These are phyloP conservation scores for Athelia sp. DNA, from an alignment of 1,284 basidiomycete species.

Conservation along the genomic window DNA sequence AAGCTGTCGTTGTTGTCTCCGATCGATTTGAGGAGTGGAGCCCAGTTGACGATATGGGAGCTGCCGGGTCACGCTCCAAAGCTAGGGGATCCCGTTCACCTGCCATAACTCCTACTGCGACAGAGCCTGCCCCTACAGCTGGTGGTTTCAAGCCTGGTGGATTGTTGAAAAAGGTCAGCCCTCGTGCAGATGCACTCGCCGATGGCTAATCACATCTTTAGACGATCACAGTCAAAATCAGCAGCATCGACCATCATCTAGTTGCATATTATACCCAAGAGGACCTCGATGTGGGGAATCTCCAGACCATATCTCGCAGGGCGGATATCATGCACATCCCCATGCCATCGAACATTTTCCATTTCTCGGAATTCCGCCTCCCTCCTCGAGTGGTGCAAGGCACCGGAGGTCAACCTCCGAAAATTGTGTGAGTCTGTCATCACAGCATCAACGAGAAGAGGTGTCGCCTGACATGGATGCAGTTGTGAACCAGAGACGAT, in stretches of 20 bases:
- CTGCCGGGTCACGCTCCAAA: background rate
- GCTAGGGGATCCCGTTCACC: background rate
- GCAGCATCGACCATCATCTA: slow-evolving; percentile 72
- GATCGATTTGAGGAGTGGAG: background rate
- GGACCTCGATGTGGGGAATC: slow-evolving; percentile 60
- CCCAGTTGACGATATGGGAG: background rate
- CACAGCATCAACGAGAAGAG: too few species aligned
- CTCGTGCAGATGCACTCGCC: slow-evolving; percentile 3
- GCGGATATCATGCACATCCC: background rate
- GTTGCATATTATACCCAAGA: slow-evolving; percentile 79
- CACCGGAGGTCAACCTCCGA: background rate
- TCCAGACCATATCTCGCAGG: slow-evolving; percentile 22
- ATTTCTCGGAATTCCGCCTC: background rate
- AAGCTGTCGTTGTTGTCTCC: slow-evolving; percentile 34
- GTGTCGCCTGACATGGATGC: too few species aligned
- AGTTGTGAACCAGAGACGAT: too few species aligned
- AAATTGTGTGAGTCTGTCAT: background rate
- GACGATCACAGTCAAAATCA: slow-evolving; percentile 75
- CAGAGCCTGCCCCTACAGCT: slow-evolving; percentile 35
- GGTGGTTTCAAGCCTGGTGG: background rate
- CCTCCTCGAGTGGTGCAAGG: background rate
- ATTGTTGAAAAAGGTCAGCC: slow-evolving; percentile 64
- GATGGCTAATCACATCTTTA: slow-evolving; percentile 21
- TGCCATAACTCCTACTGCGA: background rate
- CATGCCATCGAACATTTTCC: slow-evolving; percentile 28